phyloP scores from a whole-genome alignment of 495 filamentous ascomycete genomes.

The Pseudomonodictys pantanalensis region DNA sequence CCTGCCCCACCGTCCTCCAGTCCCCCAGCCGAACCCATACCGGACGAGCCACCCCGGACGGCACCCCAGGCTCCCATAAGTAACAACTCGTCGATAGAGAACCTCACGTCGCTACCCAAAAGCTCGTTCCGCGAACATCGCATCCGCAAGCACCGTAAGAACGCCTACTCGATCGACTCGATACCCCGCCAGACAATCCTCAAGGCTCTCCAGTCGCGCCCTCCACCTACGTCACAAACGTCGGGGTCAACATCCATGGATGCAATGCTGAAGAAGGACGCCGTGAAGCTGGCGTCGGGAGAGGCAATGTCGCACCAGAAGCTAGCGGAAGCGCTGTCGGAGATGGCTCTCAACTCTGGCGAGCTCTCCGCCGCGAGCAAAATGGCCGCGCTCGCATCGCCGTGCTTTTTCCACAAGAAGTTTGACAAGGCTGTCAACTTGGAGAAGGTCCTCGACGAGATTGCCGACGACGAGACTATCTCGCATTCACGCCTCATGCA shows the following conservation, averaged over 20 bases:
- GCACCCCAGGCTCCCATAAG: conserved; percentile 1
- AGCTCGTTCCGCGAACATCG: conserved; percentile 52
- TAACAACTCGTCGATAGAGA: conserved; percentile 24
- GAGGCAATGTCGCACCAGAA: conserved; percentile 15
- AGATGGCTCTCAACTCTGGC: conserved; percentile 15
- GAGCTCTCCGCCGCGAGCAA: conserved; percentile 49
- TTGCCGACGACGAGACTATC: conserved; percentile 81
- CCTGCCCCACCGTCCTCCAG: neutral
- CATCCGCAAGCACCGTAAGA: conserved; percentile 45
- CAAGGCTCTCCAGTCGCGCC: conserved; percentile 77
- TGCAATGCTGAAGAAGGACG: conserved; percentile 13
- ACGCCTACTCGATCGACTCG: conserved; percentile 64
- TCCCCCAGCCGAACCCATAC: neutral
- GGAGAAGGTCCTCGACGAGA: conserved; percentile 92
- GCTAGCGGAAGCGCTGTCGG: conserved; percentile 23
- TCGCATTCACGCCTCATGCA: conserved; percentile 90
- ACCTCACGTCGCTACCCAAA: conserved; percentile 26
- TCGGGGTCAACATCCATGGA: conserved; percentile 43
- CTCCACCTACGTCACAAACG: conserved; percentile 56
- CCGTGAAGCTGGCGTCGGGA: conserved; percentile 1
- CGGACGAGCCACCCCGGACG: conserved; percentile 10
- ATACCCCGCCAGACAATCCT: conserved; percentile 82
- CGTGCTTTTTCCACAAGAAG: conserved; percentile 94
- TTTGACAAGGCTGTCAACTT: conserved; percentile 96
- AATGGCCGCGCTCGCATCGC: conserved; percentile 68